These are phyloP conservation scores for Penicillium cosmopolitanum DNA, from an alignment of 495 filamentous ascomycete species.

Conservation along the genomic window DNA sequence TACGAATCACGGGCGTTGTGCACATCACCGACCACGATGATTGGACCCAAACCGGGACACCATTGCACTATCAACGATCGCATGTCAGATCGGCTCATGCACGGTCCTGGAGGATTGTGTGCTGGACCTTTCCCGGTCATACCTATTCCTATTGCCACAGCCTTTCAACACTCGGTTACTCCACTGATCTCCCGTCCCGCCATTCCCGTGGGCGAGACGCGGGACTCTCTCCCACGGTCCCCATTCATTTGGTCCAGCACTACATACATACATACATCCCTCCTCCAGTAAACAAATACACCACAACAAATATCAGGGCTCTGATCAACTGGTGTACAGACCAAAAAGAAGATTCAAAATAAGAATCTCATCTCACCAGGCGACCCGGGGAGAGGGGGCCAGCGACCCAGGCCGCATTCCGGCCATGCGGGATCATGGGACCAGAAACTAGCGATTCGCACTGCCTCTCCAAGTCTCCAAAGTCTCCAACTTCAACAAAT, in stretches of 20 bases:
- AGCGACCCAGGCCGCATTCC: slow-evolving; percentile 16
- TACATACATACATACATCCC: neutral
- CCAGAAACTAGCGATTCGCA: slow-evolving; percentile 11
- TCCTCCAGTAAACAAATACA: neutral
- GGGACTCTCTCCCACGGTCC: slow-evolving; percentile 27
- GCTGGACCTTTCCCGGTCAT: neutral
- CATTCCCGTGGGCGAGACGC: slow-evolving; percentile 25
- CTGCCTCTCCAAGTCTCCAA: neutral
- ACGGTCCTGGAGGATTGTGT: slow-evolving; percentile 18
- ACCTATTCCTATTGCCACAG: slow-evolving; percentile 28
- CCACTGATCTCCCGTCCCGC: slow-evolving; percentile 48
- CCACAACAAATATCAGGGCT: neutral
- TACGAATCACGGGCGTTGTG: slow-evolving; percentile 20
- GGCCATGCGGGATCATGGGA: slow-evolving; percentile 11
- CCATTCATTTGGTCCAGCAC: slow-evolving; percentile 4
- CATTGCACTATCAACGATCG: slow-evolving; percentile 24
- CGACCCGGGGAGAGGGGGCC: neutral
- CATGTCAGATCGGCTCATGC: slow-evolving; percentile 31
- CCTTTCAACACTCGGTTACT: slow-evolving; percentile 8
- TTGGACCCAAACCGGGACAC: slow-evolving; percentile 20
- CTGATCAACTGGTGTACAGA: neutral
- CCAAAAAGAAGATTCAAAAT: slow-evolving; percentile 7
- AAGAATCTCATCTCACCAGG: slow-evolving; percentile 17
- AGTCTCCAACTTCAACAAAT: slow-evolving; percentile 2
- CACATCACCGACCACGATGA: slow-evolving; percentile 12